phyloP scores from a whole-genome alignment of 2,329 filamentous ascomycete genomes.

The Fusarium agapanthi region DNA sequence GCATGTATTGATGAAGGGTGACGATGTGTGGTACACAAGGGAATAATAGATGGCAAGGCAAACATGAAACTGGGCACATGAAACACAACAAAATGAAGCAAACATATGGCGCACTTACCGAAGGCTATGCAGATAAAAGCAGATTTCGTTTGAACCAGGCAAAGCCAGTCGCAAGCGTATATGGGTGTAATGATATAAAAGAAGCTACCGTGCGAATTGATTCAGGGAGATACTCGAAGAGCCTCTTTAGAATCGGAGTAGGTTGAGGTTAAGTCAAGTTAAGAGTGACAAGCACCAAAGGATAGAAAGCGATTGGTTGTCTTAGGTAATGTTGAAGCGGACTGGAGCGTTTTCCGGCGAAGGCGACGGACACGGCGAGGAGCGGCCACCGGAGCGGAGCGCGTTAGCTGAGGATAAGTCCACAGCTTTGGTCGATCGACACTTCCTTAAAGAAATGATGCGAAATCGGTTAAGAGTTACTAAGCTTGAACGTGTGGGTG shows the following conservation, averaged over 20 bases:
- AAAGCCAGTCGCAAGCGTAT: background rate
- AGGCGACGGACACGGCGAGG: slow-evolving; percentile 33
- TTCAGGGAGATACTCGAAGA: slow-evolving; percentile 1
- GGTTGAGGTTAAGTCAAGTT: slow-evolving; percentile 25
- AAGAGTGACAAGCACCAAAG: slow-evolving; percentile 10
- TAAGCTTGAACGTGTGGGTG: background rate
- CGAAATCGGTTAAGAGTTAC: background rate
- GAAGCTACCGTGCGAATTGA: slow-evolving; percentile 1
- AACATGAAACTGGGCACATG: slow-evolving; percentile 8
- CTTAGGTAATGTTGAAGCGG: slow-evolving; percentile 23
- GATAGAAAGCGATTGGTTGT: slow-evolving; percentile 19
- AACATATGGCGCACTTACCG: slow-evolving; percentile 27
- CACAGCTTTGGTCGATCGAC: slow-evolving; percentile 22
- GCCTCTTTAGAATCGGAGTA: slow-evolving; percentile 2
- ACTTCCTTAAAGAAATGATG: slow-evolving; percentile 13
- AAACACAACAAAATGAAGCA: slow-evolving; percentile 21
- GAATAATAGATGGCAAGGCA: background rate
- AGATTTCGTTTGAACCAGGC: background rate
- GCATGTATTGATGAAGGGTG: background rate
- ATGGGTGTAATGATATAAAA: background rate
- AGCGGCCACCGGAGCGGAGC: slow-evolving; percentile 24
- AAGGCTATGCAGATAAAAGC: background rate
- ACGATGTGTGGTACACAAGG: background rate
- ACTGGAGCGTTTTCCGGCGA: slow-evolving; percentile 28
- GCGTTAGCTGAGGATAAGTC: slow-evolving; percentile 19